Base-by-base conservation (phyloP, 768 basidiomycete species). In the Tephrocybe rancida region DNA sequence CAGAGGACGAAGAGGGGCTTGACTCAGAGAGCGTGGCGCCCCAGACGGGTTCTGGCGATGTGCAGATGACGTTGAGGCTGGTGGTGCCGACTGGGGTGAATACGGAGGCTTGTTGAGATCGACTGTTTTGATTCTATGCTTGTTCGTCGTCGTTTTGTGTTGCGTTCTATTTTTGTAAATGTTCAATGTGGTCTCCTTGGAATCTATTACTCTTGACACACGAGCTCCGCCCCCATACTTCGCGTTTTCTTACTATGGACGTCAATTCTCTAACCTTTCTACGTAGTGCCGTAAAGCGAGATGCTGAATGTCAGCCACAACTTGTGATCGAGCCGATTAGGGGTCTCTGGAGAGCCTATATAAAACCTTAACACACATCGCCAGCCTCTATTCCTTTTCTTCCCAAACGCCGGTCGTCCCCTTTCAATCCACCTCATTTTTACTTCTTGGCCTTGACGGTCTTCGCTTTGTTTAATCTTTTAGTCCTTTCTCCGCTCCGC, bases 301-400 rank as follows among this genome's bases (percentile, higher is more conserved):
- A n/a, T n/a, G n/a, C n/a, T n/a, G n/a, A n/a, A n/a, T n/a, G n/a
- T n/a, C n/a, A n/a, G n/a, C n/a, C n/a, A n/a, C n/a, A n/a, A n/a
- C n/a, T n/a, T n/a, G n/a, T 5, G 54, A 59, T 51, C 50, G 45
- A 13, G 49, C 21, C 53, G 29, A 50, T 25, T 32, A n/a, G 25
- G 24, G 35, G 24, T 5, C 30, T n/a, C 3, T 14, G 27, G 16
- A 26, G n/a, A n/a, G n/a, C n/a, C n/a, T 48, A 55, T 59, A 59
- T n/a, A 55, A 52, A 48, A 22, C 37, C 19, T 4, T 21, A 27
- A 27, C 27, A 24, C 37, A 2, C 11, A 13, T 46, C 21, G 61
- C 56, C 55, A 62, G 59, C 61, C 61, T 52, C 56, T 26, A 52
- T 52, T 52, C 29, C 46, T 52, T 48, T 58, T 60, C 50, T 52